phyloP scores from a whole-genome alignment of 257 asterid species.

The Asclepias syriaca region DNA sequence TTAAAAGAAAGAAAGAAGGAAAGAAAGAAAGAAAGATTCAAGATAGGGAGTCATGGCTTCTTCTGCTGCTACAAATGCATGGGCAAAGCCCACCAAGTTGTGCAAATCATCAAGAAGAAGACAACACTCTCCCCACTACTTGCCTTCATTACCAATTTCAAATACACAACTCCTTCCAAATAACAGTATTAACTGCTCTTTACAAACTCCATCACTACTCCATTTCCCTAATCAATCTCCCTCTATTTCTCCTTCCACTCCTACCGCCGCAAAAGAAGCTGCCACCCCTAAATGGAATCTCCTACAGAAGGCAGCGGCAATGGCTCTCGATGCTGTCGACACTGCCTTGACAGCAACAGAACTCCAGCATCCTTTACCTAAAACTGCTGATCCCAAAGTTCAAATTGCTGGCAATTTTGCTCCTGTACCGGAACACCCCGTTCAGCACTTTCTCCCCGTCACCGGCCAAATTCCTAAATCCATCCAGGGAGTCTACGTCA shows the following conservation, averaged over 20 bases:
- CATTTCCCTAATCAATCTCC: slow-evolving; percentile 49
- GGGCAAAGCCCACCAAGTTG: slow-evolving; percentile 22
- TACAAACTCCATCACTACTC: slow-evolving; percentile 52
- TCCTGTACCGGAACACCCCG: slow-evolving; percentile 87
- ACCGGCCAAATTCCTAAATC: slow-evolving; percentile 59
- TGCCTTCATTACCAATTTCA: slow-evolving; percentile 19
- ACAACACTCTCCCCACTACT: slow-evolving; percentile 1
- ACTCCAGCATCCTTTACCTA: slow-evolving; percentile 64
- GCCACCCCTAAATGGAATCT: slow-evolving; percentile 53
- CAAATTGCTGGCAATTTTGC: slow-evolving; percentile 92
- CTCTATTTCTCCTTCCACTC: neutral
- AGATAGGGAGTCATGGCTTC: slow-evolving; percentile 54
- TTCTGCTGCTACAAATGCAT: slow-evolving; percentile 33
- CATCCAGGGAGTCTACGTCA: slow-evolving; percentile 64
- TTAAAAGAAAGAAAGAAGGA: too few relatives aligned
- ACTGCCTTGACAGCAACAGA: slow-evolving; percentile 54
- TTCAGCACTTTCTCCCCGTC: slow-evolving; percentile 50
- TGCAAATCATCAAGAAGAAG: slow-evolving; percentile 13
- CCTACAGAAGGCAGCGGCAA: slow-evolving; percentile 70
- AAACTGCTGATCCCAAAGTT: slow-evolving; percentile 79
- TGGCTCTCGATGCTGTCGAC: slow-evolving; percentile 80
- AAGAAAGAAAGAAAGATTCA: slow-evolving; percentile 7
- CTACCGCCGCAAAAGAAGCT: neutral
- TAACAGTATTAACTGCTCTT: slow-evolving; percentile 31
- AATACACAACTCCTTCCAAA: neutral